Percentiles rank a stretch among this genome's conserved stretches.
Conservation (phyloP, 805 yeast species). For the Candida sakaeoensis region DNA sequence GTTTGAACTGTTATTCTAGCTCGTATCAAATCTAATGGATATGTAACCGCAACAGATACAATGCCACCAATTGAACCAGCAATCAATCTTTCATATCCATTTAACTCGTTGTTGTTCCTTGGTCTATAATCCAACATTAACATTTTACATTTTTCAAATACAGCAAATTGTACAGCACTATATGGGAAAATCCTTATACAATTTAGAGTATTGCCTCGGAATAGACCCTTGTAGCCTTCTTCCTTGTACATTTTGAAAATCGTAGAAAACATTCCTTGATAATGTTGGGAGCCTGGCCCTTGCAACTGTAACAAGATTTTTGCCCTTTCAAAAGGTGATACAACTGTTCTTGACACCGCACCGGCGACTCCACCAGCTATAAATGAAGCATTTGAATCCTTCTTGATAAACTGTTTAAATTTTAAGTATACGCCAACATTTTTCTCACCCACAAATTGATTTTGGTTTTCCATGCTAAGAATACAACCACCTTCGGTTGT, state of each 20-base stretch:
- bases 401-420: constrained; percentile 27
- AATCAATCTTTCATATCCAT: constrained; percentile 56
- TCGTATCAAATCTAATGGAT: constrained; percentile 87
- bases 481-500: constrained; percentile 4
- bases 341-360: constrained; percentile 82
- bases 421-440: constrained; percentile 1
- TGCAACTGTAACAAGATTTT: constrained; percentile 90
- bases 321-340: constrained; percentile 92
- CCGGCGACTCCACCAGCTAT: constrained; percentile 76
- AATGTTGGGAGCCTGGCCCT: constrained; percentile 51
- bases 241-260: constrained; percentile 76
- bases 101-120: constrained; percentile 28
- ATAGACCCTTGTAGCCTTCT: constrained; percentile 88
- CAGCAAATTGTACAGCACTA: constrained; percentile 89
- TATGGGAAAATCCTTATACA: constrained; percentile 91
- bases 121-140: constrained; percentile 21
- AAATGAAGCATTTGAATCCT: constrained; percentile 59
- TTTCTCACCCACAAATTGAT: neutral
- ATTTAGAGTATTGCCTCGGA: constrained; percentile 87
- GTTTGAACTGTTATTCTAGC: constrained; percentile 89
- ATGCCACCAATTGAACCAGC: constrained; percentile 85
- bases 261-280: constrained; percentile 72
- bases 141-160: constrained; percentile 62
- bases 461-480: neutral
- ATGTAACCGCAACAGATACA: constrained; percentile 75